These are phyloP conservation scores for Bimuria novae-zelandiae DNA, from an alignment of 2,329 filamentous ascomycete species.

Conservation along the genomic window DNA sequence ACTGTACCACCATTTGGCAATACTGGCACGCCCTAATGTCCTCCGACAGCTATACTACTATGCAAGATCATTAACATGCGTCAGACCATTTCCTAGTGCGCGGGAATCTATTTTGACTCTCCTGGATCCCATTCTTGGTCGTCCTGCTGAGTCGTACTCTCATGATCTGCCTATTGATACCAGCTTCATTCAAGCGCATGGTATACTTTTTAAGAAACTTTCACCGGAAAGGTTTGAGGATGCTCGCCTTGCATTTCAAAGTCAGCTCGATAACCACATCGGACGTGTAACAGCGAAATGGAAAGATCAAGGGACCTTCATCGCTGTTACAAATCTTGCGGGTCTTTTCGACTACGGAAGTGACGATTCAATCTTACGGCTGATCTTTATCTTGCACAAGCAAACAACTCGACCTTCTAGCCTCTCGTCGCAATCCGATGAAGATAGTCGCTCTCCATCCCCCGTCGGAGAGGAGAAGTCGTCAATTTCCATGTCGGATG, in stretches of 20 bases:
- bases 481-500: slow-evolving; percentile 18
- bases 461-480: slow-evolving; percentile 21
- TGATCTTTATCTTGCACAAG: slow-evolving; percentile 23
- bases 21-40: slow-evolving; percentile 71
- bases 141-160: slow-evolving; percentile 32
- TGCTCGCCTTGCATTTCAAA: slow-evolving; percentile 57
- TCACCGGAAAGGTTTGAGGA: slow-evolving; percentile 53
- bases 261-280: slow-evolving; percentile 63
- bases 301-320: slow-evolving; percentile 62
- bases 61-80: slow-evolving; percentile 69
- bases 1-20: slow-evolving; percentile 86
- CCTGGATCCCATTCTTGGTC: slow-evolving; percentile 59
- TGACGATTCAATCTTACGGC: slow-evolving; percentile 48
- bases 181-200: slow-evolving; percentile 67
- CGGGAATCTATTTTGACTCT: slow-evolving; percentile 72
- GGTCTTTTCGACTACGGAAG: slow-evolving; percentile 59
- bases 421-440: slow-evolving; percentile 15
- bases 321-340: slow-evolving; percentile 62
- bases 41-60: slow-evolving; percentile 76
- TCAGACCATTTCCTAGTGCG: slow-evolving; percentile 68
- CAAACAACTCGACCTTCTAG: slow-evolving; percentile 13
- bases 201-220: slow-evolving; percentile 63
- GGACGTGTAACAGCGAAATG: slow-evolving; percentile 56
- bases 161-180: slow-evolving; percentile 57
- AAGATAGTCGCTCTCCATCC: slow-evolving; percentile 25